Evolutionary conservation across 106 monocot species (phyloP), one percentile per base, ranked within the genome.

Genomic region (Acanthochlamys bracteata): DNA sequence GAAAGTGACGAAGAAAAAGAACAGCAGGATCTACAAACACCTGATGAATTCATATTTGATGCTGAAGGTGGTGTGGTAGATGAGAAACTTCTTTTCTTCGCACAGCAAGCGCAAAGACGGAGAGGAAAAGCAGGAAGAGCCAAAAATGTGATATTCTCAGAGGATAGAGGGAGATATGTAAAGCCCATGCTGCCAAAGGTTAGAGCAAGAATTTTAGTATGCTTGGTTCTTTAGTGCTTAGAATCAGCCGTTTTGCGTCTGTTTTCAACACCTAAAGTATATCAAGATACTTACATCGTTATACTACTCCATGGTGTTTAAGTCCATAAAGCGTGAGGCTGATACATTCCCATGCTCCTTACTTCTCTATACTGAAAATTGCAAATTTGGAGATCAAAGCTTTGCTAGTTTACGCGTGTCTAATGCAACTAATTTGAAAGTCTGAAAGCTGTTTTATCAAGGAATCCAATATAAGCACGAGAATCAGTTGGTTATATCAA

Each of bases 161-260:
- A 92, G 64, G 92, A 92, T 67, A 85, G 98, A 56, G 98, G 98
- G 7, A 77, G 98, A 63, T 98, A 98, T 75, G 83, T 98, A 56
- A 92, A 92, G 63, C 81, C 98, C 57, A 98, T 98, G 98, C 88
- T 98, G 68, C 92, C 98, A 41, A 92, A 98, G 98, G 98, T 98
- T 57, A 56, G 22, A 43, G n/a, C n/a, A 43, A 43, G 7, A 24
- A 60, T 16, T 19, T 65, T 23, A 23, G 2, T 45, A 42, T 64
- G 45, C 42, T 45, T 19, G 13, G 46, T 12, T 23, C 10, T 62
- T 59, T 14, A 15, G 54, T 19, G 53, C 12, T 20, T 54, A 7
- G 7, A 54, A 3, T 6, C 14, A 3, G 53, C 14, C 21, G 53
- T 54, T 54, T 16, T 65, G n/a, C n/a, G n/a, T n/a, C n/a, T n/a